Evolutionary conservation across 768 basidiomycete genomes (phyloP).

Genomic region (Obba rivulosa): DNA sequence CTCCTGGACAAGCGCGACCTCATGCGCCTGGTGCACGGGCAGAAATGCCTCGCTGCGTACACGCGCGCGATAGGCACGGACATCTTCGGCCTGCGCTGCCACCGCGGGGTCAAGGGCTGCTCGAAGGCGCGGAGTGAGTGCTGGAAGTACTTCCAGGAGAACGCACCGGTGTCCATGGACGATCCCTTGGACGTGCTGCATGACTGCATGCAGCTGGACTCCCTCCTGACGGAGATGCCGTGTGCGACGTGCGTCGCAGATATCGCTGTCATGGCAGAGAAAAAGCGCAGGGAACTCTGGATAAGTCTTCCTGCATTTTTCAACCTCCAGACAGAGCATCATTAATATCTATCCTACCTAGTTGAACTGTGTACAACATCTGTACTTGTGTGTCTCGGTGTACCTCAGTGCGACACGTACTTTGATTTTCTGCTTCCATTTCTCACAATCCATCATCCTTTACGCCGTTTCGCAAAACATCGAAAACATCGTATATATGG

Average conservation of each 20-base stretch:
- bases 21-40: conserved; percentile 25
- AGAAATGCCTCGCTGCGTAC: conserved; percentile 24
- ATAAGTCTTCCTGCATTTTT: conserved; percentile 23
- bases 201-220: conserved; percentile 22
- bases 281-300: conserved; percentile 25
- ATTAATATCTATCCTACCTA: not conserved
- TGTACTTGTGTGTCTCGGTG: not conserved
- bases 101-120: conserved; percentile 20
- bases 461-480: too few species aligned
- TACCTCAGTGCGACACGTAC: not conserved
- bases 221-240: conserved; percentile 23
- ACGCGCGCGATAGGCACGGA: conserved; percentile 24
- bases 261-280: conserved; percentile 20
- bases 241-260: conserved; percentile 21
- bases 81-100: conserved; percentile 22
- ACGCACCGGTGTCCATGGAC: conserved; percentile 26
- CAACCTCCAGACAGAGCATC: conserved; percentile 15
- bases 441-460: too few species aligned
- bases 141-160: conserved; percentile 28
- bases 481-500: too few species aligned
- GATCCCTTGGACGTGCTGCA: conserved; percentile 25
- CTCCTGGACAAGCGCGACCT: conserved; percentile 24
- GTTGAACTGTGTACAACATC: not conserved
- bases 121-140: conserved; percentile 22
- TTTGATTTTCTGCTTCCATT: too few species aligned